Conservation (phyloP, 1,284 basidiomycete genomes). For the Prillingera fragicola region DNA sequence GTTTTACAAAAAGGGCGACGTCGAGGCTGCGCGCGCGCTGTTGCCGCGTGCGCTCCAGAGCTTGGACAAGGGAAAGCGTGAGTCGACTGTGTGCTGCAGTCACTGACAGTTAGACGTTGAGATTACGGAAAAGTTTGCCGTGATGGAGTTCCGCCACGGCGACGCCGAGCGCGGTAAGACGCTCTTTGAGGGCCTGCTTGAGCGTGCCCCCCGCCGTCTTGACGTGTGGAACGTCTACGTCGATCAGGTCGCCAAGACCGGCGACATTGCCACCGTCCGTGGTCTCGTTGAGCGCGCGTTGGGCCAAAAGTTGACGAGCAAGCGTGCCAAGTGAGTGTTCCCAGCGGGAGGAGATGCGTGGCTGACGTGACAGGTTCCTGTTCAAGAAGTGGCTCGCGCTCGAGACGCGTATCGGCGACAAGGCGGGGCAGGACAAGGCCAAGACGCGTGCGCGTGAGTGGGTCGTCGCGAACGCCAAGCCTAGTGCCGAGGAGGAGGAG, state of each 20-base stretch:
- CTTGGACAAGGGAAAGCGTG: constrained; percentile 91
- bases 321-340: constrained; percentile 77
- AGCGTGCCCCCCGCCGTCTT: constrained; percentile 87
- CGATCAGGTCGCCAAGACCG: constrained; percentile 81
- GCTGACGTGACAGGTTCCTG: constrained; percentile 58
- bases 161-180: constrained; percentile 92
- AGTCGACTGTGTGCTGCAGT: constrained; percentile 40
- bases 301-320: constrained; percentile 78
- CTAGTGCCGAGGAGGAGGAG: constrained; percentile 1
- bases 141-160: constrained; percentile 90
- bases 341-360: neutral
- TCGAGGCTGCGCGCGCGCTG: constrained; percentile 77
- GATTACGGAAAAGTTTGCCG: constrained; percentile 88
- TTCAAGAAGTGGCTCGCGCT: constrained; percentile 98
- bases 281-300: constrained; percentile 80
- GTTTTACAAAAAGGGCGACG: constrained; percentile 63
- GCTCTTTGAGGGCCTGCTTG: constrained; percentile 92
- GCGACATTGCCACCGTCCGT: constrained; percentile 69
- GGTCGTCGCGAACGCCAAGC: constrained; percentile 47
- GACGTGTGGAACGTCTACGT: constrained; percentile 97
- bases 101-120: constrained; percentile 66
- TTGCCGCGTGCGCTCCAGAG: constrained; percentile 85
- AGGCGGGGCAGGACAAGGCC: constrained; percentile 71
- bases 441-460: constrained; percentile 85
- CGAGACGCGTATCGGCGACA: constrained; percentile 81